phyloP scores from a whole-genome alignment of 768 basidiomycete species.

The Sutorius australiensis region DNA sequence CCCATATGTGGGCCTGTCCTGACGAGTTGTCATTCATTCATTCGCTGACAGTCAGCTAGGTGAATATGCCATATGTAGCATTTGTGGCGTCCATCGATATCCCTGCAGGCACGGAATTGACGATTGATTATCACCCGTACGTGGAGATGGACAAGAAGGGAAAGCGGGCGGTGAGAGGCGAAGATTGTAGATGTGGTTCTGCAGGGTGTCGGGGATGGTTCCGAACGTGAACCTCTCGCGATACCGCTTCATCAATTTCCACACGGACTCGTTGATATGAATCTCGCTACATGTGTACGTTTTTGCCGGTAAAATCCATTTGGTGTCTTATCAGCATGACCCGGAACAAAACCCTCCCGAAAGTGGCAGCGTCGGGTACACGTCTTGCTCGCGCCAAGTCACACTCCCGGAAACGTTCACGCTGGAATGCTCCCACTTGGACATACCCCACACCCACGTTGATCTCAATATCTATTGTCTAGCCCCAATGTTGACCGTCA shows the following conservation, averaged over 20 bases:
- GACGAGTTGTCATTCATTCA: neutral
- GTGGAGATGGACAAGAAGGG: constrained; percentile 26
- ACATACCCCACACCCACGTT: constrained; percentile 8
- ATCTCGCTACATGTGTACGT: no score
- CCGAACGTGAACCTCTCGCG: neutral
- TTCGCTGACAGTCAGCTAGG: constrained; percentile 31
- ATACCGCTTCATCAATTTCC: no score
- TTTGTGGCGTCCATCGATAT: constrained; percentile 53
- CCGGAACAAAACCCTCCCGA: neutral
- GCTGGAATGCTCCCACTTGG: neutral
- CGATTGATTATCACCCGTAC: constrained; percentile 61
- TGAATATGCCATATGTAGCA: constrained; percentile 58
- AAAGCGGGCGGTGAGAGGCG: constrained; percentile 26
- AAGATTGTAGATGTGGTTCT: constrained; percentile 37
- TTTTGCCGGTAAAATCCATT: no score
- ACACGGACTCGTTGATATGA: no score
- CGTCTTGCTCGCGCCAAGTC: neutral
- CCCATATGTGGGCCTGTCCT: constrained; percentile 39
- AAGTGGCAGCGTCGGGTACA: neutral
- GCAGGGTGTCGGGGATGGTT: constrained; percentile 39
- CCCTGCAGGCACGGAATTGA: constrained; percentile 50
- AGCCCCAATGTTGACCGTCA: constrained; percentile 17
- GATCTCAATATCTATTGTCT: constrained; percentile 4
- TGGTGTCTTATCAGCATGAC: neutral
- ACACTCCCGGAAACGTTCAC: neutral